A percentile compares a stretch with the other conserved stretches of the same genome.
Evolutionary conservation across 495 filamentous ascomycete genomes (phyloP).

Genomic region (Tuber borchii): DNA sequence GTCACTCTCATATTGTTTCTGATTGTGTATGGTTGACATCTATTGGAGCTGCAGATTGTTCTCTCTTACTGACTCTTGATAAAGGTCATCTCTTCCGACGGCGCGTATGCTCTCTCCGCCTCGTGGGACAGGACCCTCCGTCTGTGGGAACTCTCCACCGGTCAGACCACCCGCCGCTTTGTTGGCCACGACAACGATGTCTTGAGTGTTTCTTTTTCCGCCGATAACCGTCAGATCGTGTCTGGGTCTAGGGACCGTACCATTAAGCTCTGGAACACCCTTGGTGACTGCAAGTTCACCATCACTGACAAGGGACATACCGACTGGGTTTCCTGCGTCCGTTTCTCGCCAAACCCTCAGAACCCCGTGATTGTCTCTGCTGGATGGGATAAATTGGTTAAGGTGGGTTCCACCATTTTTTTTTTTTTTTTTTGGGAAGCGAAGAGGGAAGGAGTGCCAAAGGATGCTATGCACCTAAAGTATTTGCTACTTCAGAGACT

Average conservation of each 20-base stretch:
- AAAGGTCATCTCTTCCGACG: slow-evolving; percentile 98
- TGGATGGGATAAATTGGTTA: slow-evolving; percentile 99
- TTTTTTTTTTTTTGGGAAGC: slow-evolving; percentile 37
- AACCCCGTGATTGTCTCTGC: slow-evolving; percentile 99
- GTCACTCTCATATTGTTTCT: slow-evolving; percentile 99
- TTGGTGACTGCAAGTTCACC: slow-evolving; percentile 99
- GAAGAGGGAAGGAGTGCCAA: slow-evolving; percentile 43
- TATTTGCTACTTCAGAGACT: slow-evolving; percentile 99
- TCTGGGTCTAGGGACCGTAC: slow-evolving; percentile 94
- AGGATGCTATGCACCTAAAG: slow-evolving; percentile 91
- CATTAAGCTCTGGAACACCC: slow-evolving; percentile 99
- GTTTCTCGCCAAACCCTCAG: slow-evolving; percentile 99
- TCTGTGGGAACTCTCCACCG: slow-evolving; percentile 96
- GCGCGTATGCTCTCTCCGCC: slow-evolving; percentile 96
- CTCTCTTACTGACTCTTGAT: slow-evolving; percentile 35
- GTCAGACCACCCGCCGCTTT: slow-evolving; percentile 93
- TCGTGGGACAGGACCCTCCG: slow-evolving; percentile 99
- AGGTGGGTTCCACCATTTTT: slow-evolving; percentile 59
- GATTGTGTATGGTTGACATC: slow-evolving; percentile 76
- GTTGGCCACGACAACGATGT: slow-evolving; percentile 99
- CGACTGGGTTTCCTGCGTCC: slow-evolving; percentile 99
- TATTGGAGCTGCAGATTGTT: slow-evolving; percentile 41
- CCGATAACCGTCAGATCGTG: slow-evolving; percentile 99
- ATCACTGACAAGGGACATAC: slow-evolving; percentile 99
- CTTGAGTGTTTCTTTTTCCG: slow-evolving; percentile 99